A percentile compares a stretch with the other conserved stretches of the same genome.
Evolutionary conservation across 192 early-diverging fungal genomes (phyloP).

Genomic region (Phycomyces nitens): DNA sequence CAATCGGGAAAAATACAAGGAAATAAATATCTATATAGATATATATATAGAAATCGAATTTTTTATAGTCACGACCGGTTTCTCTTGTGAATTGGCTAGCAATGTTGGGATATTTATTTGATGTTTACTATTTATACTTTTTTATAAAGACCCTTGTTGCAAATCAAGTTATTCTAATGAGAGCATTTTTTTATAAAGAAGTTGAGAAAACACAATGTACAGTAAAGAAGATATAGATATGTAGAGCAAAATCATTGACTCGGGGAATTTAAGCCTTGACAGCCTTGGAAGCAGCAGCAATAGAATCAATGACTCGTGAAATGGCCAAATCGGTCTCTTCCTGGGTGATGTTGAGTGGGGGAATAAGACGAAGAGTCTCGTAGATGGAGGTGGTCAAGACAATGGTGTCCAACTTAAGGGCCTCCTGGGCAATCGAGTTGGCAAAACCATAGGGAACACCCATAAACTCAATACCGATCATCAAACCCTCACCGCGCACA

Average conservation of each 20-base stretch:
- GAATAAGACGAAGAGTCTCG: constrained; percentile 42
- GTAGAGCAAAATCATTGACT: too few species aligned
- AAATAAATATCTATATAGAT: too few species aligned
- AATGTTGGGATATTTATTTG: too few species aligned
- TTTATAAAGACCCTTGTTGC: too few species aligned
- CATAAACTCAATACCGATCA: constrained; percentile 44
- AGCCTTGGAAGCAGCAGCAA: constrained; percentile 21
- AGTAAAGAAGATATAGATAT: too few species aligned
- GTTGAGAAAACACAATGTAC: too few species aligned
- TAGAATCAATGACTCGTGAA: constrained; percentile 21
- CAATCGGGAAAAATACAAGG: not conserved
- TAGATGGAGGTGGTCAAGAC: constrained; percentile 44
- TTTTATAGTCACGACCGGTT: too few species aligned
- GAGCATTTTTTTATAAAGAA: too few species aligned
- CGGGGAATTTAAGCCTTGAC: constrained; percentile 1
- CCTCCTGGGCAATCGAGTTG: constrained; percentile 20
- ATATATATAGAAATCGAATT: too few species aligned
- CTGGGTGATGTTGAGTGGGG: constrained; percentile 39
- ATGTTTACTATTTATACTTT: too few species aligned
- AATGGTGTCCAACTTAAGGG: constrained; percentile 36
- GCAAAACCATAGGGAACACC: constrained; percentile 35
- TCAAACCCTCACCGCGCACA: constrained; percentile 42
- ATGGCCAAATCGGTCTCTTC: constrained; percentile 37
- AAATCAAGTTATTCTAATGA: too few species aligned
- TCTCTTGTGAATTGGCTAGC: too few species aligned